phyloP scores from a whole-genome alignment of 371 early-diverging fungal genomes.

The Rhizopus arrhizus region DNA sequence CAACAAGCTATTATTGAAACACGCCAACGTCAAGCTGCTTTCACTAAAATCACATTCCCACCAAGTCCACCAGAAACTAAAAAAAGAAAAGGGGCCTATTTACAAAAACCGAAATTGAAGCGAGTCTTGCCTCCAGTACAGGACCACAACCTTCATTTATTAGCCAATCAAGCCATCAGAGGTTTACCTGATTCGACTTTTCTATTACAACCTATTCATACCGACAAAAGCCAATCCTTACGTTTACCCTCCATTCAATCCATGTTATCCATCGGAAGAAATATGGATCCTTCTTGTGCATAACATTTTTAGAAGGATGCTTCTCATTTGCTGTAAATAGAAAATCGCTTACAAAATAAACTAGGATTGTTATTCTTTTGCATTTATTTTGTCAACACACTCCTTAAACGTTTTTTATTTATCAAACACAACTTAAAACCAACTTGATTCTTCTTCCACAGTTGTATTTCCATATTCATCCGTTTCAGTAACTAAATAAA shows the following conservation, averaged over 20 bases:
- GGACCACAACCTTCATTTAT: conserved; percentile 35
- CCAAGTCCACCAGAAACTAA: background rate
- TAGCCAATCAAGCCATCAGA: conserved; percentile 46
- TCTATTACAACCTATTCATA: background rate
- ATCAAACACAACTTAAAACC: conserved; percentile 13
- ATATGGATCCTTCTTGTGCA: conserved; percentile 2
- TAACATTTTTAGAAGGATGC: background rate
- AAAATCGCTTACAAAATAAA: background rate
- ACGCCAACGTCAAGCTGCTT: conserved; percentile 32
- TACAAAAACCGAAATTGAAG: background rate
- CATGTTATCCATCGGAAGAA: conserved; percentile 12
- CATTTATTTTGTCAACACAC: background rate
- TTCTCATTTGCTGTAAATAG: background rate
- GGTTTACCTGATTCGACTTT: conserved; percentile 26
- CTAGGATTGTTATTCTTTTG: background rate
- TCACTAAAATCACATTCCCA: background rate
- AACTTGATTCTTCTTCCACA: conserved; percentile 23
- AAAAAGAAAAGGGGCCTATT: background rate
- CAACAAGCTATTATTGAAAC: conserved; percentile 52
- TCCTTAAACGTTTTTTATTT: background rate
- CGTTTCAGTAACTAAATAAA: conserved; percentile 31
- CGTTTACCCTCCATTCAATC: conserved; percentile 24
- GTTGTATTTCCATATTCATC: conserved; percentile 39
- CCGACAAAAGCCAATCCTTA: background rate
- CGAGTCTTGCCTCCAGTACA: background rate